Evolutionary conservation across 768 basidiomycete genomes (phyloP), one percentile per base, ranked within the genome.

Genomic region (Gloeopeniophorella convolvens): DNA sequence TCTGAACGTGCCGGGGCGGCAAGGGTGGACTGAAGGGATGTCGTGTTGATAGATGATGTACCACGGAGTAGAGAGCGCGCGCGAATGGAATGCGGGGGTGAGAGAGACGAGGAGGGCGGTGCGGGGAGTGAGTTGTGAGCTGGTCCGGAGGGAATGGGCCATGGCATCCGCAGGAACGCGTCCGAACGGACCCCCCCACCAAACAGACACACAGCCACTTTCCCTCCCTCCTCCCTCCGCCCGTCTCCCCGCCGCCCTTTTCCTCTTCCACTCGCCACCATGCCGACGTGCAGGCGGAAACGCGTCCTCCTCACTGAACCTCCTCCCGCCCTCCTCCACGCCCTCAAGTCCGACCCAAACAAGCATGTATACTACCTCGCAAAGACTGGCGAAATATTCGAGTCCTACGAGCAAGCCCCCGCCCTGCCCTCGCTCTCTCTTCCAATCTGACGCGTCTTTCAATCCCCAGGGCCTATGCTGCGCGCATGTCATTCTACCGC

Each of bases 381-480:
- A 57, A 83, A 91, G 68, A 98, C 95, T 3, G 95, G 94, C 63
- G 95, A 98, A 79, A 89, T 98, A 69, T 98, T 98, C 66, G 84
- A 91, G 57, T 83, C 83, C 64, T 98, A 96, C 65, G 93, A 96
- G 94, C 96, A 63, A 65, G 89, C 77, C 48, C 48, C 62, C 55
- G 54, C 57, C 55, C 51, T 56, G 33, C 52, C 58, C 48, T 61
- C 63, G 41, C 50, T 50, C 66, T 60, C 55, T 48, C 41, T 36
- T 34, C 59, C 42, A 39, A 53, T 59, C 43, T 41, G 53, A 55
- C 52, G 59, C 58, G 48, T 54, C 39, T 26, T 32, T 31, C 45
- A 26, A 27, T 39, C 45, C 41, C 27, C 60, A 80, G 79, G 45
- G 82, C 89, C 20, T 97, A 95, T 72, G 80, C 87, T 37, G 80